Conservation (phyloP, 2,329 filamentous ascomycete species). For the Neofusicoccum cordaticola region DNA sequence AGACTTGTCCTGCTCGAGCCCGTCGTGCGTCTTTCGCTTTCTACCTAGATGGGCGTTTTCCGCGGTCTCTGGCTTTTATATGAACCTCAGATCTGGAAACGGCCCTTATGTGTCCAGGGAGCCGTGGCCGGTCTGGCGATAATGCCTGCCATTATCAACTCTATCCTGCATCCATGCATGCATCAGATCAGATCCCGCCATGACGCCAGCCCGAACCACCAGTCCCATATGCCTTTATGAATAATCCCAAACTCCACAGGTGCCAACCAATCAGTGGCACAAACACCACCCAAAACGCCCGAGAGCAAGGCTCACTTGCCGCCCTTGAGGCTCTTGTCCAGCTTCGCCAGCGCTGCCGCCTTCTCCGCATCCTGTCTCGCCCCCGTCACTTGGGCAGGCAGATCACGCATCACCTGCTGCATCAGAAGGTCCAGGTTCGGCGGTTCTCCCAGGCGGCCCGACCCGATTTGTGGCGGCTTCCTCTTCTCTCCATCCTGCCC, state of each 20-base stretch:
- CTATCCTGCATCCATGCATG: background rate
- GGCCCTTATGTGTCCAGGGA: background rate
- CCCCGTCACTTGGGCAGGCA: slow-evolving; percentile 39
- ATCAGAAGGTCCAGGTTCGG: slow-evolving; percentile 44
- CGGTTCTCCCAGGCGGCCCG: slow-evolving; percentile 39
- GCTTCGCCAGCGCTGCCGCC: slow-evolving; percentile 44
- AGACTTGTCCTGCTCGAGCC: background rate
- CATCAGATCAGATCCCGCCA: slow-evolving; percentile 2
- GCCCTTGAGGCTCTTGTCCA: slow-evolving; percentile 38
- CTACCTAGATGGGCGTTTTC: background rate
- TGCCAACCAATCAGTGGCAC: background rate
- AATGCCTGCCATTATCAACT: background rate
- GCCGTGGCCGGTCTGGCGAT: background rate
- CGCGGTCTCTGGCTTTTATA: background rate
- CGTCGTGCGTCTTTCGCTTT: background rate
- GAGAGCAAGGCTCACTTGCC: slow-evolving; percentile 11
- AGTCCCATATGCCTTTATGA: background rate
- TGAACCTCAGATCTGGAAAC: background rate
- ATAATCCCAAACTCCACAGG: background rate
- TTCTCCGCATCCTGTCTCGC: slow-evolving; percentile 41
- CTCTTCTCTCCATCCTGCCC: slow-evolving; percentile 16
- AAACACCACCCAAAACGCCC: background rate
- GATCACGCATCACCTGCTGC: slow-evolving; percentile 46
- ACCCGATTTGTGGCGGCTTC: slow-evolving; percentile 21
- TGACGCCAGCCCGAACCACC: slow-evolving; percentile 13